Evolutionary conservation across 2,329 filamentous ascomycete species (phyloP), one percentile per base, ranked within the genome.

Genomic region (Plectosphaerella plurivora): DNA sequence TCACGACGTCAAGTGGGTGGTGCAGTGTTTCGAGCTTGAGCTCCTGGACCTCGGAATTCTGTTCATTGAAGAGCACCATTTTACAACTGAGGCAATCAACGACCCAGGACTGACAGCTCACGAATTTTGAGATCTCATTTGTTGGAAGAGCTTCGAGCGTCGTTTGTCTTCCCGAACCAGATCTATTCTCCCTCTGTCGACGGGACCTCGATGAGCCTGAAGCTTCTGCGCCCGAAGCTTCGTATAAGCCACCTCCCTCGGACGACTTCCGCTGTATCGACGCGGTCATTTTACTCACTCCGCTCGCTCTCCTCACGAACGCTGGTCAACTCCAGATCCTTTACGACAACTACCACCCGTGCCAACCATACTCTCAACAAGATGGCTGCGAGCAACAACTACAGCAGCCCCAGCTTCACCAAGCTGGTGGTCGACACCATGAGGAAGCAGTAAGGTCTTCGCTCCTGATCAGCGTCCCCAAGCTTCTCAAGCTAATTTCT

Each of bases 371-470:
- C 14, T 8, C 3, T 41, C 37, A 41, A 7, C 37, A 61, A 55
- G 39, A 61, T 63, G 60, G 54, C 56, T 2, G 48, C 56, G 22
- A 16, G 50, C n/a, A 50, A 59, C 37, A 50, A 57, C 24, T 58
- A 57, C 25, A 51, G 44, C 6, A 59, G 59, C 16, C 58, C 64
- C n/a, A 53, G 59, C 52, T 81, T 82, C 55, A 80, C 75, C 14
- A 68, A 74, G 64, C 64, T 70, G n/a, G 91, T 95, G 48, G 87
- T 95, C 53, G 76, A 77, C 61, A 86, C 89, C 10, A 92, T 96
- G 88, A 83, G 81, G 63, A 86, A 82, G 67, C 75, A 96, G 87
- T 93, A 72, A 67, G 86, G 7, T 12, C 28, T 33, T 12, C 11
- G 28, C 28, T 33, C 28, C 14, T 22, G 22, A n/a, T 39, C 14